A percentile compares a stretch with the other conserved stretches of the same genome.
Conservation (phyloP, 1,284 basidiomycete species). For the Athelia psychrophila region DNA sequence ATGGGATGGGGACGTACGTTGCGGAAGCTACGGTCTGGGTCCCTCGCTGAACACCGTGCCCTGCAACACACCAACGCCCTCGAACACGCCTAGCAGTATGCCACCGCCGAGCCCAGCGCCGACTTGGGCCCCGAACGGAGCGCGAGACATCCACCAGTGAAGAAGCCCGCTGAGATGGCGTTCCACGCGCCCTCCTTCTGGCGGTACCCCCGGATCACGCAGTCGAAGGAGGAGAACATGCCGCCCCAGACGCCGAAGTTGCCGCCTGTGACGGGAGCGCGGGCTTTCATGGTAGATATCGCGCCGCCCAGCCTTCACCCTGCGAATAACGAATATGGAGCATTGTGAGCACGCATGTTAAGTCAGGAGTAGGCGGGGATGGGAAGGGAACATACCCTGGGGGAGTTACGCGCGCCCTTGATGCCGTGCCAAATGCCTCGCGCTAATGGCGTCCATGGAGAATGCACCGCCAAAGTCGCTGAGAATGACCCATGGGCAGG, state of each 20-base stretch:
- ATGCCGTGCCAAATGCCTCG: conserved; percentile 98
- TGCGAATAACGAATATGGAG: conserved; percentile 30
- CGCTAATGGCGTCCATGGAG: conserved; percentile 93
- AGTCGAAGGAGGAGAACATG: conserved; percentile 97
- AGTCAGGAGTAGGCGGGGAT: too few species aligned
- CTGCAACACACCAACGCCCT: conserved; percentile 89
- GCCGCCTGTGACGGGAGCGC: conserved; percentile 96
- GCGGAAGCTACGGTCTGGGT: conserved; percentile 65
- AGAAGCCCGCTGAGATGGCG: conserved; percentile 96
- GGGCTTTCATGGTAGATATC: conserved; percentile 95
- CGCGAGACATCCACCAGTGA: conserved; percentile 96
- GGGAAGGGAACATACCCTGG: conserved; percentile 66
- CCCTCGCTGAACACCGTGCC: conserved; percentile 82
- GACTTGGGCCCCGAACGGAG: conserved; percentile 59
- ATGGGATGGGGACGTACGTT: not conserved
- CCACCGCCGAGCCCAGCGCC: conserved; percentile 88
- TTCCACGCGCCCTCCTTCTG: conserved; percentile 99
- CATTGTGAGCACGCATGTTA: too few species aligned
- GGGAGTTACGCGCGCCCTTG: conserved; percentile 97
- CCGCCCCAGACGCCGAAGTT: conserved; percentile 99
- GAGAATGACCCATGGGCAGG: conserved; percentile 90
- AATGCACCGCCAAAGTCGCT: conserved; percentile 98
- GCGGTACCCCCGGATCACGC: conserved; percentile 93
- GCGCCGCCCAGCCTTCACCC: conserved; percentile 92
- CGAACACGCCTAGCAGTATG: conserved; percentile 94